phyloP scores from a whole-genome alignment of 768 basidiomycete species.

The Trametes villosa region DNA sequence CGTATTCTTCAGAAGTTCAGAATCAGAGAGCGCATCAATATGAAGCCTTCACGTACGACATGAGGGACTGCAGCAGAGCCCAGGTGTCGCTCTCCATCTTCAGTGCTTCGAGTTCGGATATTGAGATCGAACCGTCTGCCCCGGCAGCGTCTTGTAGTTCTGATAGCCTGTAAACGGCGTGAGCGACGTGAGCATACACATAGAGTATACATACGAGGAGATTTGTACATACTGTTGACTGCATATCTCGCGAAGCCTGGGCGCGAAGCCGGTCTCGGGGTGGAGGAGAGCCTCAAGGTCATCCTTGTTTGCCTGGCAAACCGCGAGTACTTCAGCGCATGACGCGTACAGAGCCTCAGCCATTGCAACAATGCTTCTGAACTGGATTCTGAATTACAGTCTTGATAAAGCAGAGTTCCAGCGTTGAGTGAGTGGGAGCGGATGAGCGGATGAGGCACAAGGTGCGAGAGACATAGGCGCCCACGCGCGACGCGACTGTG shows the following conservation, averaged over 20 bases:
- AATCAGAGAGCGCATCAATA: too few species aligned
- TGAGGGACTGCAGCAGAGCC: constrained; percentile 76
- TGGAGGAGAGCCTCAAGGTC: constrained; percentile 69
- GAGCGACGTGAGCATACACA: too few species aligned
- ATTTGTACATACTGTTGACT: constrained; percentile 58
- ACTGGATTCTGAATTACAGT: too few species aligned
- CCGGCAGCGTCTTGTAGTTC: constrained; percentile 49
- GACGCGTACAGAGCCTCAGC: constrained; percentile 62
- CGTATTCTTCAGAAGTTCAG: constrained; percentile 66
- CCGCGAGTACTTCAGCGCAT: constrained; percentile 67
- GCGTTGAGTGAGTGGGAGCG: background rate
- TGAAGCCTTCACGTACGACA: constrained; percentile 81
- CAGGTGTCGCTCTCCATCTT: constrained; percentile 82
- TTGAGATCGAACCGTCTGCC: constrained; percentile 40
- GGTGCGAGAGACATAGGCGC: background rate
- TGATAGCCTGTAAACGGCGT: constrained; percentile 45
- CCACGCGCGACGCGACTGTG: background rate
- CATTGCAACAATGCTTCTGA: constrained; percentile 53
- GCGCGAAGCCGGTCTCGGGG: constrained; percentile 72
- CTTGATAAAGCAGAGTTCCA: background rate
- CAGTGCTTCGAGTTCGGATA: constrained; percentile 63
- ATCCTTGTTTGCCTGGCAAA: constrained; percentile 55
- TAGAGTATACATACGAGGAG: background rate
- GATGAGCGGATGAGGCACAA: too few species aligned
- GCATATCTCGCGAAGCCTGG: constrained; percentile 56